A percentile compares a stretch with the other conserved stretches of the same genome.
Evolutionary conservation across 2,329 filamentous ascomycete genomes (phyloP).

Genomic region (Diaporthe vexans): DNA sequence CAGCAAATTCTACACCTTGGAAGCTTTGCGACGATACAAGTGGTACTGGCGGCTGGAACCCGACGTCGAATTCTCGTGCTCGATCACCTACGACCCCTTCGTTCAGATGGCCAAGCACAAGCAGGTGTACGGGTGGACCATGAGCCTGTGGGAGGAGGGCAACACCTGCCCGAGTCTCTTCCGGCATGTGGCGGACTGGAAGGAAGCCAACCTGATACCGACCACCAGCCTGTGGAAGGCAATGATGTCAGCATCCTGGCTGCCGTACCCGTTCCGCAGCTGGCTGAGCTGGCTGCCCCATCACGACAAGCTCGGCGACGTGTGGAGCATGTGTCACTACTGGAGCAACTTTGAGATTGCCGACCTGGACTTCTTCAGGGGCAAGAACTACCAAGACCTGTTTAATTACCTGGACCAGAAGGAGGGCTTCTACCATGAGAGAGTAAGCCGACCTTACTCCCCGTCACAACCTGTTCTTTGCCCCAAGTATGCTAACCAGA

Average conservation of each 20-base stretch:
- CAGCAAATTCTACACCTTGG: conserved; percentile 60
- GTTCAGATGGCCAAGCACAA: conserved; percentile 59
- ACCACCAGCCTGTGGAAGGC: conserved; percentile 57
- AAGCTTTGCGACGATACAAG: conserved; percentile 57
- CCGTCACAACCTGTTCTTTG: no score
- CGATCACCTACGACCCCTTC: conserved; percentile 63
- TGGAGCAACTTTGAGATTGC: conserved; percentile 65
- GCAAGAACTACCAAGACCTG: conserved; percentile 56
- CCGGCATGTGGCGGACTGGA: conserved; percentile 57
- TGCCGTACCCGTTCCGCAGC: conserved; percentile 58
- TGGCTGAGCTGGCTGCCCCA: conserved; percentile 54
- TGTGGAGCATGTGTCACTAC: conserved; percentile 61
- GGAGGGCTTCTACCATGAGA: conserved; percentile 60
- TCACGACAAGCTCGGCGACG: conserved; percentile 56
- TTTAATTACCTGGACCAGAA: conserved; percentile 57
- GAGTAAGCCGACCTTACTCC: conserved; percentile 49
- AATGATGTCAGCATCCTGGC: conserved; percentile 56
- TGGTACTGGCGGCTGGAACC: conserved; percentile 64
- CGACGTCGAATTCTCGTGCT: conserved; percentile 60
- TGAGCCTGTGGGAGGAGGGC: conserved; percentile 59
- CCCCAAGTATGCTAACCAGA: conserved; percentile 15
- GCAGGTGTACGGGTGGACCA: conserved; percentile 61
- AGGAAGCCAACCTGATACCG: conserved; percentile 52
- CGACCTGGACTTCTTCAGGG: conserved; percentile 60
- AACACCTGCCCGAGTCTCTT: conserved; percentile 59